Conservation (phyloP, 164 flowering plant species). For the Tetrastigma voinierianum region DNA sequence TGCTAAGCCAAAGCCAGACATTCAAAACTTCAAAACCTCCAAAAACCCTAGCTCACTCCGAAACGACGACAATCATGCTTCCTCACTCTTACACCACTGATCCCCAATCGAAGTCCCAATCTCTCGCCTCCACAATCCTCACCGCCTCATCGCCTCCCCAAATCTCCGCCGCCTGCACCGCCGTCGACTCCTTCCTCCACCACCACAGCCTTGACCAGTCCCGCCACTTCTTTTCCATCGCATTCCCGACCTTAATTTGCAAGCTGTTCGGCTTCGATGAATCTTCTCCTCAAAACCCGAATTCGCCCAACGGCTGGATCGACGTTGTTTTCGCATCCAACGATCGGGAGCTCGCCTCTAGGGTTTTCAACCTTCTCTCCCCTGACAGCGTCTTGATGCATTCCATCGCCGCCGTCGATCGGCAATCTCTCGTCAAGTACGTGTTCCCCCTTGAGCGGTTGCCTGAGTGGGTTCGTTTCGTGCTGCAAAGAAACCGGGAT, state of each 20-base stretch:
- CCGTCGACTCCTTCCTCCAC: conserved; percentile 60
- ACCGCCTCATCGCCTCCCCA: conserved; percentile 51
- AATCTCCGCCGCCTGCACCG: conserved; percentile 52
- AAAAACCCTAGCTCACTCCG: not conserved
- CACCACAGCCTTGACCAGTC: conserved; percentile 63
- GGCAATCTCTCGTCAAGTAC: conserved; percentile 59
- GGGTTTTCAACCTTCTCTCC: conserved; percentile 55
- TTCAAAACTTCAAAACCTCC: not conserved
- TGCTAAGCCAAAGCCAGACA: no score
- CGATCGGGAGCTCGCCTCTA: conserved; percentile 40
- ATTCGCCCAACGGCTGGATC: conserved; percentile 51
- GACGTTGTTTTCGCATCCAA: conserved; percentile 35
- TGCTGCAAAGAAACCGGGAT: conserved; percentile 46
- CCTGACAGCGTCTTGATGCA: conserved; percentile 56
- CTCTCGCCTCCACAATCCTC: conserved; percentile 52
- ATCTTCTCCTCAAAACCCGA: conserved; percentile 10
- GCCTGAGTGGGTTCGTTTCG: conserved; percentile 70
- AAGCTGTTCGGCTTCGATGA: conserved; percentile 74
- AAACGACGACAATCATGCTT: conserved; percentile 30
- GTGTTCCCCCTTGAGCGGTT: conserved; percentile 77
- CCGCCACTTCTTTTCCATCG: conserved; percentile 71
- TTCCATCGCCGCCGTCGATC: conserved; percentile 62
- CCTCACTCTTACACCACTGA: conserved; percentile 62
- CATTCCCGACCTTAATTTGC: conserved; percentile 77
- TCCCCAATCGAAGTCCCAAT: conserved; percentile 57